A percentile compares a stretch with the other conserved stretches of the same genome.
Conservation (phyloP, 2,329 filamentous ascomycete genomes). For the Fusarium sp. region DNA sequence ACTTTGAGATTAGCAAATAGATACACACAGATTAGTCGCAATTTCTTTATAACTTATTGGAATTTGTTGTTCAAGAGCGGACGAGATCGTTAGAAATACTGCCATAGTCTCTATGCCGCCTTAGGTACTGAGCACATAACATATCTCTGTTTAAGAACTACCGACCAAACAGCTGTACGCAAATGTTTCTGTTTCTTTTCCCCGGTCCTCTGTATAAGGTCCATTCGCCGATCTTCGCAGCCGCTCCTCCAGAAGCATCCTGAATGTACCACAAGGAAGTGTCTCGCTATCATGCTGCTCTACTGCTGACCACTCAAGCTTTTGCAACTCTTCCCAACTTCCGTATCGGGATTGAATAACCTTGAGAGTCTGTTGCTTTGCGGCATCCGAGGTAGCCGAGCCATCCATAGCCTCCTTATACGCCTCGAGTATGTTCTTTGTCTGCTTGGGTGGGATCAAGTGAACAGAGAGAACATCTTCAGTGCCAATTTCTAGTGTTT, state of each 20-base stretch:
- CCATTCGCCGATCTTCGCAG: constrained; percentile 1
- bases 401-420: constrained; percentile 27
- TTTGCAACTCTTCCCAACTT: constrained; percentile 37
- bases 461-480: constrained; percentile 15
- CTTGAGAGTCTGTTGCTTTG: constrained; percentile 23
- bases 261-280: constrained; percentile 21
- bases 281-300: constrained; percentile 13
- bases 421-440: constrained; percentile 15
- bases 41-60: neutral
- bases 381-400: constrained; percentile 1
- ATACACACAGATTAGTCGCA: too few relatives aligned
- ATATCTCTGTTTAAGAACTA: neutral
- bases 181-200: constrained; percentile 14
- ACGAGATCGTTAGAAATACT: too few relatives aligned
- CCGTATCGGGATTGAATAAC: constrained; percentile 27
- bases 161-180: constrained; percentile 22
- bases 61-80: neutral
- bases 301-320: constrained; percentile 22
- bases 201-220: neutral
- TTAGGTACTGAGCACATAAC: too few relatives aligned
- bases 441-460: constrained; percentile 20
- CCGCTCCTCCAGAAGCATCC: constrained; percentile 20
- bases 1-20: too few relatives aligned
- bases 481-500: constrained; percentile 19
- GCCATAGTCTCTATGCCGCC: too few relatives aligned